Percentiles rank a stretch among this genome's conserved stretches.
These are phyloP conservation scores for Cordyceps cateniannulata DNA, from an alignment of 2,329 filamentous ascomycete species.

Conservation along the genomic window DNA sequence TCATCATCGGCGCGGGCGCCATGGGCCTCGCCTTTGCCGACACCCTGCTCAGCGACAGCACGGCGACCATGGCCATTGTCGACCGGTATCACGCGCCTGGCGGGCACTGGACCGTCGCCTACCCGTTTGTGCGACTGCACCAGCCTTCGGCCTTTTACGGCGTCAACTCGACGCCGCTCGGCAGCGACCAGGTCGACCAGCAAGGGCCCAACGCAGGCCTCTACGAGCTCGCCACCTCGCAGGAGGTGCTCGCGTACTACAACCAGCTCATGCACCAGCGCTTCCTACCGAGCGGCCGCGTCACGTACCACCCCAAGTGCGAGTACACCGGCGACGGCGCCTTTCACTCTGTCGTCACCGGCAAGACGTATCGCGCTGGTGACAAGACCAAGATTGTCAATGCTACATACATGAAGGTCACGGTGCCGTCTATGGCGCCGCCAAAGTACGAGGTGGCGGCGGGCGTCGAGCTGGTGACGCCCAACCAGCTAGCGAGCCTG, in stretches of 20 bases:
- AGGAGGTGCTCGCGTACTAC: constrained; percentile 12
- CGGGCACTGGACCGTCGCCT: constrained; percentile 9
- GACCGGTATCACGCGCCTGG: constrained; percentile 5
- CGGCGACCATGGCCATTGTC: constrained; percentile 7
- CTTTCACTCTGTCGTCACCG: not conserved
- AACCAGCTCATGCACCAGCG: not conserved
- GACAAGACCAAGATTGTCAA: constrained; percentile 4
- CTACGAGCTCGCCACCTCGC: not conserved
- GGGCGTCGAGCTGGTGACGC: not conserved
- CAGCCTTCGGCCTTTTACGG: constrained; percentile 6
- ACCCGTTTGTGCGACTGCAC: constrained; percentile 9
- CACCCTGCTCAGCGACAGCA: constrained; percentile 5
- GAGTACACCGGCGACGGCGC: constrained; percentile 6
- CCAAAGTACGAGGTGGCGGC: not conserved
- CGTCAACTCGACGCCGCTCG: constrained; percentile 3
- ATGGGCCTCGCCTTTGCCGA: constrained; percentile 10
- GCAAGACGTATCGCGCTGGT: not conserved
- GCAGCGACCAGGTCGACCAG: not conserved
- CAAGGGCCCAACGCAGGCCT: constrained; percentile 8
- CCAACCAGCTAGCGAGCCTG: not conserved
- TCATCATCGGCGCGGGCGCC: constrained; percentile 5
- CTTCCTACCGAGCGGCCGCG: constrained; percentile 3
- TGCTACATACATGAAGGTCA: constrained; percentile 6
- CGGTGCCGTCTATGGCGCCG: not conserved
- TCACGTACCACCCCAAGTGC: not conserved